Evolutionary conservation across 2,329 filamentous ascomycete species (phyloP).

Genomic region (Cordyceps fumosorosea): DNA sequence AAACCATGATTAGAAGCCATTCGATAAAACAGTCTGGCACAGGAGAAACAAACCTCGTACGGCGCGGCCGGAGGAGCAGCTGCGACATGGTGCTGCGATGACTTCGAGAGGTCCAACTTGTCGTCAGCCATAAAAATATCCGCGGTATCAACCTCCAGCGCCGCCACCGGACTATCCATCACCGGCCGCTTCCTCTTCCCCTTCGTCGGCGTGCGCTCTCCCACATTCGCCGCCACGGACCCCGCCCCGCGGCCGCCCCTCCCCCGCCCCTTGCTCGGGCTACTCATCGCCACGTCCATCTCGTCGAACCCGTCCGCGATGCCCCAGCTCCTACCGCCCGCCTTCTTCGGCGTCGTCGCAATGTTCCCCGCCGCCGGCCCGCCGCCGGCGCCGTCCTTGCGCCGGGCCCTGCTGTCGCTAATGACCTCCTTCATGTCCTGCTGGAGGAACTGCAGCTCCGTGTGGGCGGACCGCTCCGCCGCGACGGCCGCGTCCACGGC

Average conservation of each 20-base stretch:
- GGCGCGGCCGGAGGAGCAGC: conserved; percentile 25
- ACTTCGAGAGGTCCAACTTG: conserved; percentile 14
- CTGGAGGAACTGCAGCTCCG: conserved; percentile 65
- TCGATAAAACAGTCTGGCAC: not conserved
- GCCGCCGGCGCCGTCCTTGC: conserved; percentile 33
- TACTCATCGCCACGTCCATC: conserved; percentile 49
- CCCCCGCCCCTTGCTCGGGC: conserved; percentile 45
- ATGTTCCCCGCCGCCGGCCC: conserved; percentile 23
- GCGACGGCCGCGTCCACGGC: conserved; percentile 58
- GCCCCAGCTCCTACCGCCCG: conserved; percentile 41
- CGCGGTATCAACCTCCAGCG: conserved; percentile 47
- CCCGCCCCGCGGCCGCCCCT: conserved; percentile 32
- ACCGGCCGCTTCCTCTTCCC: conserved; percentile 63
- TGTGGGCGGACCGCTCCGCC: conserved; percentile 58
- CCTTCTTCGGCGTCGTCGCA: conserved; percentile 54
- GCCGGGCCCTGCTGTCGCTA: conserved; percentile 32
- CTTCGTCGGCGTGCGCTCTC: conserved; percentile 56
- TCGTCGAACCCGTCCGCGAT: conserved; percentile 75
- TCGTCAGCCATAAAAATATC: conserved; percentile 33
- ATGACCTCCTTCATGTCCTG: conserved; percentile 61
- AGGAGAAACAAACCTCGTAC: conserved; percentile 36
- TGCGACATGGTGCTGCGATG: conserved; percentile 17
- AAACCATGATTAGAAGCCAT: conserved; percentile 18
- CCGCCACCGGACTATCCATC: conserved; percentile 59
- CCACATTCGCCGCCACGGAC: conserved; percentile 37